These are phyloP conservation scores for Aspergillus kassunensis DNA, from an alignment of 495 filamentous ascomycete species.

Conservation along the genomic window DNA sequence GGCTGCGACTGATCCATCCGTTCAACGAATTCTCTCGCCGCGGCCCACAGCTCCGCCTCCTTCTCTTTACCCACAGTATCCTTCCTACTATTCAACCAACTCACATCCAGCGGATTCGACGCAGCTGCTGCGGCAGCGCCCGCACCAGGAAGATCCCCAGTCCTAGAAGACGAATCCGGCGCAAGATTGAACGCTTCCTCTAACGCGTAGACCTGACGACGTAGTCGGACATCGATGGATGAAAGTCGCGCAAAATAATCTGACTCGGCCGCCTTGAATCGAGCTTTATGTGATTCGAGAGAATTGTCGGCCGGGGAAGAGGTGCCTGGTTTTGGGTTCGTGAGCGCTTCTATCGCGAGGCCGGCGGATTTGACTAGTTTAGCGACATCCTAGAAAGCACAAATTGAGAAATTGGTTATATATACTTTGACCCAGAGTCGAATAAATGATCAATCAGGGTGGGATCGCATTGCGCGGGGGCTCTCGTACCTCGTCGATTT, in stretches of 20 bases:
- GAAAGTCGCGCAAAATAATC: conserved; percentile 67
- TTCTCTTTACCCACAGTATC: conserved; percentile 72
- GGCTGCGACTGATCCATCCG: conserved; percentile 19
- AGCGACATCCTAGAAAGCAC: conserved; percentile 55
- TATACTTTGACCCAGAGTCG: background rate
- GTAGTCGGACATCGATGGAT: conserved; percentile 63
- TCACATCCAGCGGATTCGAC: conserved; percentile 61
- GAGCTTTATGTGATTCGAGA: conserved; percentile 49
- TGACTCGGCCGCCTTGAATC: conserved; percentile 59
- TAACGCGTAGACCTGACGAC: conserved; percentile 73
- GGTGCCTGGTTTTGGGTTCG: conserved; percentile 42
- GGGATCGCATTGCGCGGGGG: background rate
- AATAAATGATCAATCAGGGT: background rate
- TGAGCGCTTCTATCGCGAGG: conserved; percentile 64
- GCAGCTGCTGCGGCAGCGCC: conserved; percentile 19
- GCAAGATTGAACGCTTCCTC: conserved; percentile 74
- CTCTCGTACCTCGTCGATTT: conserved; percentile 62
- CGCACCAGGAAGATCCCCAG: conserved; percentile 24
- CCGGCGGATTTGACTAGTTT: conserved; percentile 65
- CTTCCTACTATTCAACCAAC: conserved; percentile 78
- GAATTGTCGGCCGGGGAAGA: conserved; percentile 32
- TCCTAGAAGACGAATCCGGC: conserved; percentile 24
- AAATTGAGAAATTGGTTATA: too few relatives aligned
- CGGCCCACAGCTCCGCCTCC: conserved; percentile 73
- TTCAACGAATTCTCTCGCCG: conserved; percentile 51